Conservation (phyloP, 768 basidiomycete genomes). For the Lyophyllum atratum region DNA sequence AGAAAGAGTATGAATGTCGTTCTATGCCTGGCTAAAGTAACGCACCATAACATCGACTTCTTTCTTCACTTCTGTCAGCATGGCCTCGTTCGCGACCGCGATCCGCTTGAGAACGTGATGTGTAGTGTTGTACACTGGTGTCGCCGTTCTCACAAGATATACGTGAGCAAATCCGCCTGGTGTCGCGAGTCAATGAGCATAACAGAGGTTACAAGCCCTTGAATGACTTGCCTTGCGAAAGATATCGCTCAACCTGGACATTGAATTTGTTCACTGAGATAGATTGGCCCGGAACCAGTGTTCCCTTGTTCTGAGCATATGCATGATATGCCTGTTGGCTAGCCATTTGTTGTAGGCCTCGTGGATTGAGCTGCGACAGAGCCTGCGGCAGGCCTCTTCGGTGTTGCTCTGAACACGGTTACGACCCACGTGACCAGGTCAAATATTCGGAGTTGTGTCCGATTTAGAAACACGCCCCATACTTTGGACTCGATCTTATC, state of each 20-base stretch:
- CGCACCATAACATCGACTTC: constrained; percentile 99
- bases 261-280: constrained; percentile 88
- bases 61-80: constrained; percentile 92
- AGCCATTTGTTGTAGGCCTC: constrained; percentile 40
- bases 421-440: constrained; percentile 14
- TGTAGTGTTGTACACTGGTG: constrained; percentile 87
- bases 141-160: constrained; percentile 87
- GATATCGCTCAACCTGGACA: constrained; percentile 92
- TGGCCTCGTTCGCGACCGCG: constrained; percentile 85
- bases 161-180: constrained; percentile 98
- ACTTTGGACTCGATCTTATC: constrained; percentile 2
- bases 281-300: constrained; percentile 78
- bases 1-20: constrained; percentile 29
- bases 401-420: not conserved
- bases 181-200: constrained; percentile 14
- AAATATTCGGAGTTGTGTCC: not conserved
- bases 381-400: not conserved
- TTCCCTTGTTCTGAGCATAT: constrained; percentile 62
- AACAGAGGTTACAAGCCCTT: constrained; percentile 6
- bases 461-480: constrained; percentile 2
- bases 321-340: constrained; percentile 51
- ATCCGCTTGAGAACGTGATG: constrained; percentile 98
- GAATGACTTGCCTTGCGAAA: constrained; percentile 78
- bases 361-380: constrained; percentile 7
- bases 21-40: constrained; percentile 7